Base-by-base conservation (phyloP, 2,329 filamentous ascomycete species). In the Exophiala mesophila region DNA sequence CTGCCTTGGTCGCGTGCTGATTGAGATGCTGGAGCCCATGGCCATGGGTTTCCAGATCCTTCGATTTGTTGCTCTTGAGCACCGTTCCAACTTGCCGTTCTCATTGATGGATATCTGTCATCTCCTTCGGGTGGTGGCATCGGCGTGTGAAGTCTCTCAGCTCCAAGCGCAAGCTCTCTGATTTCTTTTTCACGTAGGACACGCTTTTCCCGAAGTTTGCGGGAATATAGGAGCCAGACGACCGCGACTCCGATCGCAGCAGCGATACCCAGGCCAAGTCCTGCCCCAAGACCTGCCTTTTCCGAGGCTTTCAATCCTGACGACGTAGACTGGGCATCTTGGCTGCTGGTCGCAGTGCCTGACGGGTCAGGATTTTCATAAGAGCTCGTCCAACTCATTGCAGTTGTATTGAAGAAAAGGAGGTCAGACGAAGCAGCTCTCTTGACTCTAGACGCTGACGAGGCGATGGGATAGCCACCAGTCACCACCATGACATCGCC, bases 221-320 rank as follows among this genome's bases (percentile, higher is more conserved):
- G 67, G 21, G 65, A 68, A 42, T 73, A 77, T 45, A 72, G 71
- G 40, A 75, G 66, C 41, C 64, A 71, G 15, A 74, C 53, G 1
- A 77, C 17, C 2, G 73, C 50, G 1, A 72, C 63, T 1, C 68
- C 61, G 6, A 78, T 47, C 2, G 78, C 55, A 1, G 76, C 65
- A 0, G 74, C 65, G 1, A 83, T 57, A 1, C 81, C 83, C 1
- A 88, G 62, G 1, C 83, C 82, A 1, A 87, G 58, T 0, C 82
- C 83, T 2, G 82, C 63, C 0, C 81, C 81, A 0, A 86, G 65
- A 1, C 80, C 80, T 3, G 82, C 63, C 35, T 72, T 74, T 47
- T 68, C 68, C 6, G 60, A 55, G 13, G 60, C 47, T 5, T 48
- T 60, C 20, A 50, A 45, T 10, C 50, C 50, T 10, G 47, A 37